These are phyloP conservation scores for Acorus calamus DNA, from an alignment of 106 monocot genomes.

Conservation along the genomic window DNA sequence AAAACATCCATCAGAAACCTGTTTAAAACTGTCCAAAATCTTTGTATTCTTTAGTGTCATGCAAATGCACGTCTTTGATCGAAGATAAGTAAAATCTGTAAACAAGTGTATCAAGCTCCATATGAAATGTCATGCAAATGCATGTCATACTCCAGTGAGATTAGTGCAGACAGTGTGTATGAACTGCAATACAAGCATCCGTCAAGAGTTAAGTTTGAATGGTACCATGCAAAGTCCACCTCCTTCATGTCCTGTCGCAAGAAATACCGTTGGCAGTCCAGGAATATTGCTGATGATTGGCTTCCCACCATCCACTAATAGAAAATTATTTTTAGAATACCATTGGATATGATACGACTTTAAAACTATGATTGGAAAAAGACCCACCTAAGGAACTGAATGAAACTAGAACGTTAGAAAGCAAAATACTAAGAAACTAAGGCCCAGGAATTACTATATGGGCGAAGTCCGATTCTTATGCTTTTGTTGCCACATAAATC, in stretches of 20 bases:
- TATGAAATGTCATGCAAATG: no score
- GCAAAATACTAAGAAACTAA: neutral
- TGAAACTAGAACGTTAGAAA: neutral
- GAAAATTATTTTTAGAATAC: slow-evolving; percentile 2
- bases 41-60: no score
- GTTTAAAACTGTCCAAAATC: no score
- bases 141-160: neutral
- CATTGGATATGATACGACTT: neutral
- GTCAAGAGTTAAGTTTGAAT: neutral
- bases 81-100: no score
- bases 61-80: no score
- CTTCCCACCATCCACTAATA: slow-evolving; percentile 87
- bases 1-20: no score
- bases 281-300: slow-evolving; percentile 69
- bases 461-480: slow-evolving; percentile 72
- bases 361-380: neutral
- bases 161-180: neutral
- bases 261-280: slow-evolving; percentile 43
- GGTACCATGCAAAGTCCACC: slow-evolving; percentile 79
- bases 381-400: neutral
- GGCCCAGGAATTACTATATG: slow-evolving; percentile 46
- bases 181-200: neutral
- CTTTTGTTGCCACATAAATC: slow-evolving; percentile 18
- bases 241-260: slow-evolving; percentile 93
- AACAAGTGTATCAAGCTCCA: no score